Base-by-base conservation (phyloP, 495 filamentous ascomycete genomes). In the Aspergillus bertholletiae region DNA sequence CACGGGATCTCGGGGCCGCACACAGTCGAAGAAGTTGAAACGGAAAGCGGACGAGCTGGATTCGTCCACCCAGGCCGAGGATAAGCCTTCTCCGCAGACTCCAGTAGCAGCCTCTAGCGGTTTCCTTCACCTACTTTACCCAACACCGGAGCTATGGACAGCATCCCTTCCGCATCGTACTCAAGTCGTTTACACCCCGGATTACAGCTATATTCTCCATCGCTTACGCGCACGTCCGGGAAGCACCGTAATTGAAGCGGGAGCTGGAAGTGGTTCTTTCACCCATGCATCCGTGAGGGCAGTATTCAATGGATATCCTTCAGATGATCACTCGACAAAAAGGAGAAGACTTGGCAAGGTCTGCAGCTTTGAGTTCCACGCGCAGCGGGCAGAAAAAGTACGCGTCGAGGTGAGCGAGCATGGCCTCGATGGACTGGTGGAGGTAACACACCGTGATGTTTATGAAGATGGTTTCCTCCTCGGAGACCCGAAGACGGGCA, bases 181-280 rank as follows among this genome's bases (percentile, higher is more conserved):
- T 8, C 94, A 98, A 71, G 93, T 98, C 46, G 94, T 98, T 57
- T 98, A 98, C 65, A 96, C 90, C 1, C 91, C 95, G 9, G 94
- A 98, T 69, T 96, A 96, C 73, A 96, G 92, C 71, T 98, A 94
- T 65, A 87, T 98, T 34, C 80, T 98, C 21, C 90, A 96, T 65
- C 80, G 91, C 44, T 77, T 98, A 46, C 84, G 89, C 13, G 93
- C 86, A 2, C 74, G 89, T 21, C 91, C 94, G 0, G 95, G 94
- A 2, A 82, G 79, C 9, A 81, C 80, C 9, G 65, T 98, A 11
- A 94, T 98, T 46, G 94, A 98, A 72, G 95, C 94, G 2, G 94
- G 94, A 20, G 90, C 93, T 0, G 94, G 94, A 1, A 96, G 91
- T 69, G 94, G 94, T 8, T 92, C 87, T 26, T 98, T 98, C 70